Evolutionary conservation across 176 grass and related monocot genomes (phyloP).

Genomic region (Phoenix dactylifera): DNA sequence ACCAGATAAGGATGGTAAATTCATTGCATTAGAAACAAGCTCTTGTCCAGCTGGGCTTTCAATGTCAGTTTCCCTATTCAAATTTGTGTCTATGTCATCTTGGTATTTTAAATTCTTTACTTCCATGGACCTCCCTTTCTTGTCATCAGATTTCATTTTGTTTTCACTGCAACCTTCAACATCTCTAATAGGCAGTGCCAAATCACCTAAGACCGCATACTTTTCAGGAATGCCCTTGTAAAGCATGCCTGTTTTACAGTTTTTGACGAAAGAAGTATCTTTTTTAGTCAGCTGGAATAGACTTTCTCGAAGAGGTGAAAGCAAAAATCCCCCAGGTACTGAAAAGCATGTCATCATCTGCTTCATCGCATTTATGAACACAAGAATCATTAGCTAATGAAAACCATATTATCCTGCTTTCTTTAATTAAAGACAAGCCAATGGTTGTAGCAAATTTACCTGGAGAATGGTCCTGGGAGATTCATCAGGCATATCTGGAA

Average conservation of each 20-base stretch:
- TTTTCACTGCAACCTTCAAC: constrained; percentile 38
- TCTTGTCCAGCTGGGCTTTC: constrained; percentile 36
- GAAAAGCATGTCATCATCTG: constrained; percentile 81
- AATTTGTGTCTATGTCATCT: constrained; percentile 28
- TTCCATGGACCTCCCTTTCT: constrained; percentile 39
- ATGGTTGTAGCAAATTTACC: constrained; percentile 35
- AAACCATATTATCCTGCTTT: too few relatives aligned
- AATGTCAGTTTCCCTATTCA: constrained; percentile 38
- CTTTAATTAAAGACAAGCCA: not conserved
- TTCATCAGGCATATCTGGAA: constrained; percentile 45
- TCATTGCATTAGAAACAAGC: constrained; percentile 30
- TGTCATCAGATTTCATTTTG: constrained; percentile 41
- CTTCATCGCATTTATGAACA: constrained; percentile 4
- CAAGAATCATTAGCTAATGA: too few relatives aligned
- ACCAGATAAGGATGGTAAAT: constrained; percentile 32
- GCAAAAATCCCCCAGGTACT: constrained; percentile 54
- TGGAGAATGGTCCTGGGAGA: constrained; percentile 85
- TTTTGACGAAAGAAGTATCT: constrained; percentile 33
- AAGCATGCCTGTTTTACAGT: constrained; percentile 30
- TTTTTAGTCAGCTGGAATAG: constrained; percentile 57
- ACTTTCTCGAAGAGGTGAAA: constrained; percentile 61
- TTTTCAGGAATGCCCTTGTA: constrained; percentile 28
- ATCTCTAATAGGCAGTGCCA: constrained; percentile 16
- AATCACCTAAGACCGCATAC: constrained; percentile 14
- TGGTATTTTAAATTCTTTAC: constrained; percentile 35